Conservation (phyloP, 2,329 filamentous ascomycete genomes). For the Penicillium sp. region DNA sequence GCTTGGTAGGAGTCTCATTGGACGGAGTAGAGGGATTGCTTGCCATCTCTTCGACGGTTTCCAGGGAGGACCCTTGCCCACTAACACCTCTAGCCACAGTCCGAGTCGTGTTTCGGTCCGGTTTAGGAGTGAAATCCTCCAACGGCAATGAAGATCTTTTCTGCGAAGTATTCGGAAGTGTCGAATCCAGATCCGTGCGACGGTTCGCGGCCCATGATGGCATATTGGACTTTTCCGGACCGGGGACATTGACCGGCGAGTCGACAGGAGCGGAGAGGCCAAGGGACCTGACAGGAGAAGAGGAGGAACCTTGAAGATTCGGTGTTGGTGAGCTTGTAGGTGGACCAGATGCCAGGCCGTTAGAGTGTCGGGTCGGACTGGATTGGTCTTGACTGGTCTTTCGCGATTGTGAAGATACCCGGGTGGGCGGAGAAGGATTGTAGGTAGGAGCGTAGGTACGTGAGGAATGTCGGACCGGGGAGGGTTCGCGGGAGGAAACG, state of each 20-base stretch:
- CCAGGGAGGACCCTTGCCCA: constrained; percentile 63
- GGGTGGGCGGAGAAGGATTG: constrained; percentile 32
- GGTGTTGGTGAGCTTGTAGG: constrained; percentile 56
- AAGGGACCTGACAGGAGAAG: constrained; percentile 64
- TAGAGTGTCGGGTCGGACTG: constrained; percentile 56
- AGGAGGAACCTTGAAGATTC: constrained; percentile 64
- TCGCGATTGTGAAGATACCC: constrained; percentile 54
- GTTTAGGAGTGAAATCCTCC: constrained; percentile 29
- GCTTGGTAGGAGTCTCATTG: constrained; percentile 41
- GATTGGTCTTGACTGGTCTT: constrained; percentile 63
- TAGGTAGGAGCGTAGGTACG: constrained; percentile 29
- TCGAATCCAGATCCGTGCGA: constrained; percentile 30
- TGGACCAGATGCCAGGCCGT: constrained; percentile 38
- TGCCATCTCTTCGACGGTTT: constrained; percentile 82
- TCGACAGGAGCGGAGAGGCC: constrained; percentile 63
- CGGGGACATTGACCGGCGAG: constrained; percentile 57
- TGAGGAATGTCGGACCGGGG: constrained; percentile 39
- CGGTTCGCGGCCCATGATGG: constrained; percentile 33
- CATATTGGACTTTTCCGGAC: constrained; percentile 61
- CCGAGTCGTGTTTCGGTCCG: constrained; percentile 43
- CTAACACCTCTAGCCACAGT: constrained; percentile 59
- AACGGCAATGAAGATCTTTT: constrained; percentile 29
- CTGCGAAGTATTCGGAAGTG: constrained; percentile 37
- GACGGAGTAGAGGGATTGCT: constrained; percentile 71
- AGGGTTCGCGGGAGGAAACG: constrained; percentile 49